Evolutionary conservation across 768 basidiomycete species (phyloP).

Genomic region (Asterophora lycoperdoides): DNA sequence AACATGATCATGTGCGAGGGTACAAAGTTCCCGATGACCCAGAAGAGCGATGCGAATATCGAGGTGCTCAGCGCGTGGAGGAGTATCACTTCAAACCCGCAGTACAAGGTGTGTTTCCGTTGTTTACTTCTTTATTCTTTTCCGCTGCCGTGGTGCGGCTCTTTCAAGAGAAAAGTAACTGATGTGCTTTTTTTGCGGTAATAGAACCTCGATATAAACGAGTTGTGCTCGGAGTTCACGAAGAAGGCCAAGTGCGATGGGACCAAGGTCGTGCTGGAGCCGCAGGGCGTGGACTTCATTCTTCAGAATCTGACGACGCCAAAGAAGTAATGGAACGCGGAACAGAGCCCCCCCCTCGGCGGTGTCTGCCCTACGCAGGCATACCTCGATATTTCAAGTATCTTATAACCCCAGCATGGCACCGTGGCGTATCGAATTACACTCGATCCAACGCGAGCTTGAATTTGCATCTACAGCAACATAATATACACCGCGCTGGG

Average conservation of each 20-base stretch:
- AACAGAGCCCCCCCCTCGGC: too few species aligned
- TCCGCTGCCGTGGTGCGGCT: neutral
- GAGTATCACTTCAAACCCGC: constrained; percentile 67
- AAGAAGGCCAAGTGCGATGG: constrained; percentile 83
- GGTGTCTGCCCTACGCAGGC: too few species aligned
- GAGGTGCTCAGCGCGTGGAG: constrained; percentile 80
- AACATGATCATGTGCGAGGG: constrained; percentile 64
- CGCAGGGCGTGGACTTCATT: constrained; percentile 45
- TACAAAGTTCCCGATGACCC: constrained; percentile 63
- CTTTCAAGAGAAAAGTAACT: too few species aligned
- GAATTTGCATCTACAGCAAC: neutral
- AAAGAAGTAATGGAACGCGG: constrained; percentile 14
- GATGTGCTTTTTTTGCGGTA: too few species aligned
- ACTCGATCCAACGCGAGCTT: too few species aligned
- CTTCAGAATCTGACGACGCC: constrained; percentile 35
- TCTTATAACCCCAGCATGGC: neutral
- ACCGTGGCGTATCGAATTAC: too few species aligned
- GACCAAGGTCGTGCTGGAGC: constrained; percentile 74
- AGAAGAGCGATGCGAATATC: constrained; percentile 67
- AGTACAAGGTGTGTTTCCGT: constrained; percentile 59
- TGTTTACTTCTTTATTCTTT: constrained; percentile 4
- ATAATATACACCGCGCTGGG: neutral
- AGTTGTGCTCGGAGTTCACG: constrained; percentile 75
- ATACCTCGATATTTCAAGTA: too few species aligned
- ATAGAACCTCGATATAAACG: constrained; percentile 74